Evolutionary conservation across 139 green algal genomes (phyloP).

Genomic region (Chlorella sp.): DNA sequence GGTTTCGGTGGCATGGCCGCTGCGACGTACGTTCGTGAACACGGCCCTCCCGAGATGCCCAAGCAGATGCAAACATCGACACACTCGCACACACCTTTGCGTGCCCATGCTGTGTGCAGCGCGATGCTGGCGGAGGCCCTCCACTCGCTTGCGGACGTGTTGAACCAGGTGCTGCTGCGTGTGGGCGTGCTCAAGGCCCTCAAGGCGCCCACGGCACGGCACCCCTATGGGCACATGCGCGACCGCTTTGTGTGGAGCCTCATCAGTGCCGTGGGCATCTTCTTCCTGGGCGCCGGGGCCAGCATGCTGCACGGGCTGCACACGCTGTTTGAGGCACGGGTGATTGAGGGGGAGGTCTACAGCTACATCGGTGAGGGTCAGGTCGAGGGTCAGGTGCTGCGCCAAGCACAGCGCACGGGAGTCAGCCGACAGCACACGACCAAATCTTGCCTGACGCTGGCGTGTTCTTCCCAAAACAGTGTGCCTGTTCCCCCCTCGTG

Average conservation of each 20-base stretch:
- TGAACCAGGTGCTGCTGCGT: constrained; percentile 82
- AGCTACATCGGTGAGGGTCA: constrained; percentile 36
- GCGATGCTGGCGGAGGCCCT: constrained; percentile 86
- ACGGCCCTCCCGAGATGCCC: too few species aligned
- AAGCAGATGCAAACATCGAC: too few species aligned
- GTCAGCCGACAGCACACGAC: too few species aligned
- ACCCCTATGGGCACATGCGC: constrained; percentile 87
- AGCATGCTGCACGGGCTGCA: constrained; percentile 76
- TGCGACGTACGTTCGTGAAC: too few species aligned
- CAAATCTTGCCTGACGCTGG: too few species aligned
- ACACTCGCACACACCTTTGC: too few species aligned
- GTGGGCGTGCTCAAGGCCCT: constrained; percentile 60
- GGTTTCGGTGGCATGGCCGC: too few species aligned
- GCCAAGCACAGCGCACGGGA: too few species aligned
- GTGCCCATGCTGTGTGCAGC: constrained; percentile 25
- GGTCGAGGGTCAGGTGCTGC: too few species aligned
- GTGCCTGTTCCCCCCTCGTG: not conserved
- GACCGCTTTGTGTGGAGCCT: constrained; percentile 91
- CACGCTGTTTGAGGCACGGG: constrained; percentile 38
- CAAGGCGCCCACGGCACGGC: constrained; percentile 52
- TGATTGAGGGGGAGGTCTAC: constrained; percentile 28
- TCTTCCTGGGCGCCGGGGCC: constrained; percentile 83
- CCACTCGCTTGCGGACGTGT: constrained; percentile 79
- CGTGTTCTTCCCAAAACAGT: too few species aligned
- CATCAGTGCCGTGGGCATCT: constrained; percentile 87